Evolutionary conservation across 148 eudicot genomes (phyloP).

Genomic region (Euryodendron excelsum): DNA sequence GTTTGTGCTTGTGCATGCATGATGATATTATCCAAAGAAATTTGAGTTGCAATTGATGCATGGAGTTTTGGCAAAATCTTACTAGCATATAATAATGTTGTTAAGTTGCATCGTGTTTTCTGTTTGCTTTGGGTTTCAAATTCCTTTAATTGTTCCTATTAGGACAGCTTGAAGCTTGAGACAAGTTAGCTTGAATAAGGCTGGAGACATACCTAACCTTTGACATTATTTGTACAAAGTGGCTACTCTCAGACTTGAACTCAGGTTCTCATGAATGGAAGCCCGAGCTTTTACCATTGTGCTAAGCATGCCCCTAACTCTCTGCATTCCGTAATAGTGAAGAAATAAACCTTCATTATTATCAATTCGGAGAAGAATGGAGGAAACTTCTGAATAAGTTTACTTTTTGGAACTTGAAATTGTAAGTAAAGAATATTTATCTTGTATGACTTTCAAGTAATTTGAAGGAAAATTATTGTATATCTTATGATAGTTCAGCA

Average conservation of each 20-base stretch:
- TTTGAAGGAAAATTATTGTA: background rate
- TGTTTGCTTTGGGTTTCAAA: too few relatives aligned
- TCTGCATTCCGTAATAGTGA: background rate
- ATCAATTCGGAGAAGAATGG: background rate
- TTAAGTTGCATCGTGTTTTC: too few relatives aligned
- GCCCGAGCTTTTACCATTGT: background rate
- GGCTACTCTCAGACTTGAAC: too few relatives aligned
- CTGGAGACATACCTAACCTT: too few relatives aligned
- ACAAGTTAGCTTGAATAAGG: too few relatives aligned
- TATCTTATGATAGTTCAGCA: background rate
- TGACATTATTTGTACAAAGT: too few relatives aligned
- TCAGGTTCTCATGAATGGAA: background rate
- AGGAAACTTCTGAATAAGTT: background rate
- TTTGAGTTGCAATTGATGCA: too few relatives aligned
- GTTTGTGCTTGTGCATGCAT: background rate
- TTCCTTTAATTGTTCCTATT: too few relatives aligned
- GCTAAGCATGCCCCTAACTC: background rate
- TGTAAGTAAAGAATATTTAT: background rate
- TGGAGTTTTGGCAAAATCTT: too few relatives aligned
- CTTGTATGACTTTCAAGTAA: background rate
- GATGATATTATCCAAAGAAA: background rate
- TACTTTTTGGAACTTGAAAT: background rate
- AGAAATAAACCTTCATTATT: background rate
- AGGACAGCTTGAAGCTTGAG: too few relatives aligned
- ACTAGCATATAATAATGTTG: too few relatives aligned